Evolutionary conservation across 192 early-diverging fungal genomes (phyloP), one percentile per base, ranked within the genome.

Genomic region (Lunasporangiospora selenospora): DNA sequence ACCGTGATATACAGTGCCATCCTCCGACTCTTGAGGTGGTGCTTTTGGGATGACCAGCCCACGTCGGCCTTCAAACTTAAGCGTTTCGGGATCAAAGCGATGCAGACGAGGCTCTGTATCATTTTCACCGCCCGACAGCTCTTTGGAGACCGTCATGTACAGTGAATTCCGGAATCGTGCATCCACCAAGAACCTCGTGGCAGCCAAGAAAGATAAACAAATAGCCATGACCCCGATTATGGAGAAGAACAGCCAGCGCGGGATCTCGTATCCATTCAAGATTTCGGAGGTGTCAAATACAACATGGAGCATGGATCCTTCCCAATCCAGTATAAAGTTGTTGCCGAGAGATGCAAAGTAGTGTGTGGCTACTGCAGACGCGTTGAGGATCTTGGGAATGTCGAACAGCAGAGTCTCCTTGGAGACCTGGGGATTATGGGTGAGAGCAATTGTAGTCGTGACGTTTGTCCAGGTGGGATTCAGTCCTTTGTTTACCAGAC

Each of bases 301-400:
- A 34, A 52, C 40, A 5, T 62, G 45, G 3, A 53, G 36, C 6
- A 12, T 36, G 30, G 13, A 29, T 8, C 19, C 36, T 0, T 43
- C 41, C 50, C 60, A 62, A 21, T 62, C 39, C 19, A 62, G 8
- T 13, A 51, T 23, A 29, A 62, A 43, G 32, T 62, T 62, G 3
- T 44, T 30, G 1, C 59, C 50, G 3, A 52, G 29, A 1, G 31
- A 36, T 26, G 49, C 60, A 43, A 51, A 42, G 40, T 53, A 45
- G 1, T 27, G 19, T 18, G 40, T 18, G 2, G 16, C 23, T 1
- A 18, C 29, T 9, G 15, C 3, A 3, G 49, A 52, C 3, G 33
- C 13, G 15, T 18, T 36, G 19, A 48, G 16, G 7, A 37, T 27
- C 16, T 48, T 59, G 32, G 45, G 23, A 4, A 48, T 59, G 1